These are phyloP conservation scores for Zygosaccharomyces siamensis DNA, from an alignment of 805 yeast genomes.

Conservation along the genomic window DNA sequence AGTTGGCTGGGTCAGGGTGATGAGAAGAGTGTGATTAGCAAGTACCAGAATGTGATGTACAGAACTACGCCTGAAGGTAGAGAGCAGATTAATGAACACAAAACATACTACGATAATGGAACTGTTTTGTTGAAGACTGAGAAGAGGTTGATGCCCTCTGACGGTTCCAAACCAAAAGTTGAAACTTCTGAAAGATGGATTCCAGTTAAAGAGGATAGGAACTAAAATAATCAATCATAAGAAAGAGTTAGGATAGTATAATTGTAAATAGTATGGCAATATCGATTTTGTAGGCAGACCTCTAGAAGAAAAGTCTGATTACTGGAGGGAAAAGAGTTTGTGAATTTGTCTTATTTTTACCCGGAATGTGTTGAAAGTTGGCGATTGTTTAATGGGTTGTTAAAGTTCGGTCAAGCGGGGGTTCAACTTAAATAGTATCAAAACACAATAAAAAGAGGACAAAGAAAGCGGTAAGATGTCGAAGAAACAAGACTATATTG, in stretches of 20 bases:
- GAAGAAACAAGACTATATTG: constrained; percentile 68
- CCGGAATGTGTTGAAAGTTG: constrained; percentile 4
- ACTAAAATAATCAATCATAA: neutral
- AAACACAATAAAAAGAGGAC: neutral
- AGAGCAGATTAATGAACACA: constrained; percentile 38
- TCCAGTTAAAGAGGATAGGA: constrained; percentile 13
- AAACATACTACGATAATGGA: constrained; percentile 43
- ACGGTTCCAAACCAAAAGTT: constrained; percentile 37
- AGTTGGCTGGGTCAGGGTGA: neutral
- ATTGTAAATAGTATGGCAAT: constrained; percentile 1
- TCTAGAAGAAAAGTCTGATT: neutral
- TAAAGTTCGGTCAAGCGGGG: neutral
- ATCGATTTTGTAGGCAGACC: neutral
- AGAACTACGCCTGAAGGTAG: constrained; percentile 42
- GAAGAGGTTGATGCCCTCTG: constrained; percentile 37
- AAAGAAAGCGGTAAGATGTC: constrained; percentile 32
- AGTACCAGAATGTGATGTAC: constrained; percentile 36
- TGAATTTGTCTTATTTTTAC: neutral
- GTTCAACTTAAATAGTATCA: neutral
- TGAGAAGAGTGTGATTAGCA: constrained; percentile 35
- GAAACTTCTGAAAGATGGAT: constrained; percentile 29
- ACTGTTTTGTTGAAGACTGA: constrained; percentile 36
- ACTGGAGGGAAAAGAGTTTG: neutral
- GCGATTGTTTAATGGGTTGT: neutral
- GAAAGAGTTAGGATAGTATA: neutral